These are phyloP conservation scores for Colletotrichum eremochloae DNA, from an alignment of 2,329 filamentous ascomycete species.

Conservation along the genomic window DNA sequence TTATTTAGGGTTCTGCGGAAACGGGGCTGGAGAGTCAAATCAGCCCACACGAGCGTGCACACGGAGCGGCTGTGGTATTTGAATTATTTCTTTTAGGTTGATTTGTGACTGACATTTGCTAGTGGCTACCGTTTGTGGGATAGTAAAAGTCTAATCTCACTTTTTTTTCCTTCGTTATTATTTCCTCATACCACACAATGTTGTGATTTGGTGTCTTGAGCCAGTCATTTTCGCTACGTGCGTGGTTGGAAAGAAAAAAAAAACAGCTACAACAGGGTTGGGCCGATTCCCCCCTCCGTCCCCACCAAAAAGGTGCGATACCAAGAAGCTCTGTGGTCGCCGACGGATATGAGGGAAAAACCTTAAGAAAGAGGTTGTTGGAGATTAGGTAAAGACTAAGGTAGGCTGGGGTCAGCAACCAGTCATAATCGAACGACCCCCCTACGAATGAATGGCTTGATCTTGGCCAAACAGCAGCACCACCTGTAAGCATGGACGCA, in stretches of 20 bases:
- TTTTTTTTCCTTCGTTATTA: neutral
- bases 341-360: neutral
- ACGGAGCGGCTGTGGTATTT: neutral
- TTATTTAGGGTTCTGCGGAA: neutral
- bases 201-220: neutral
- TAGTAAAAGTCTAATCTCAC: neutral
- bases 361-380: constrained; percentile 4
- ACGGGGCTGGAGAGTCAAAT: neutral
- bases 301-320: neutral
- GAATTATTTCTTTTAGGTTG: neutral
- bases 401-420: constrained; percentile 2
- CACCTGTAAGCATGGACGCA: neutral
- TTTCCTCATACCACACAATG: too few species aligned
- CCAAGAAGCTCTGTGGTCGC: neutral
- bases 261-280: neutral
- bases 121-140: neutral
- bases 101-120: neutral
- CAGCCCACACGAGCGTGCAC: neutral
- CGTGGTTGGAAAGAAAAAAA: too few species aligned
- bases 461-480: neutral
- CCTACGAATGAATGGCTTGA: neutral
- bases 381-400: constrained; percentile 23
- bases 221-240: too few species aligned
- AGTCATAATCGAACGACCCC: neutral
- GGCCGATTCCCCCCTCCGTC: neutral